Evolutionary conservation across 2,329 filamentous ascomycete genomes (phyloP).

Genomic region (Aspergillus neoniger): DNA sequence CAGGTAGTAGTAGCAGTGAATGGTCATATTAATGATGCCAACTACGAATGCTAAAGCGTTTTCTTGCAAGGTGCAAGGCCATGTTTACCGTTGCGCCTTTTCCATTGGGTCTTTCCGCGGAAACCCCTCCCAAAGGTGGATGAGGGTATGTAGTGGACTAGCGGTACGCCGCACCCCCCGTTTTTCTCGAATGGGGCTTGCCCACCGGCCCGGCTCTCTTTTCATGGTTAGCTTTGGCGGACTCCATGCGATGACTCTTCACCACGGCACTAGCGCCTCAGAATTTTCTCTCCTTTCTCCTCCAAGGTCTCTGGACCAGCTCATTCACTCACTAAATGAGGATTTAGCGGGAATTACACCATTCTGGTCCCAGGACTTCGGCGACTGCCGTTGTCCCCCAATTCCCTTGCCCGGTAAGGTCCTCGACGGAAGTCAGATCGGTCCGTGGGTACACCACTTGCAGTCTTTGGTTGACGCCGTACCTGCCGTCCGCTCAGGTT

Average conservation of each 20-base stretch:
- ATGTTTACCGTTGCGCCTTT: neutral
- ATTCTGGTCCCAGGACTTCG: conserved; percentile 3
- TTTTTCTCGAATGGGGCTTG: neutral
- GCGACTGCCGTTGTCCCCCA: conserved; percentile 4
- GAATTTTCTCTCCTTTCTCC: conserved; percentile 6
- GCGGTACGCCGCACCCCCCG: neutral
- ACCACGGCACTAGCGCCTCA: conserved; percentile 7
- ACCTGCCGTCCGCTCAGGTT: neutral
- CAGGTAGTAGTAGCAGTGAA: neutral
- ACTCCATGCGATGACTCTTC: conserved; percentile 8
- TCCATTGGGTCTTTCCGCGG: conserved; percentile 16
- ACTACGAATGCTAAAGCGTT: neutral
- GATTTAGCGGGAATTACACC: neutral
- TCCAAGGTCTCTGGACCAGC: neutral
- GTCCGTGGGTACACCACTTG: neutral
- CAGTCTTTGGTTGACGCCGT: neutral
- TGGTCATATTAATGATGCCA: neutral
- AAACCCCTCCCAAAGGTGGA: conserved; percentile 11
- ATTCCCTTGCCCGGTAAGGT: neutral
- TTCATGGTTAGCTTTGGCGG: neutral
- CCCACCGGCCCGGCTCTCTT: conserved; percentile 1
- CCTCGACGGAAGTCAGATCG: conserved; percentile 1
- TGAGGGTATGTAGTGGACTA: neutral
- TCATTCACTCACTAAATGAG: neutral
- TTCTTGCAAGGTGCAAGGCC: neutral